Conservation (phyloP, 164 flowering plant species). For the Chimonanthus salicifolius region DNA sequence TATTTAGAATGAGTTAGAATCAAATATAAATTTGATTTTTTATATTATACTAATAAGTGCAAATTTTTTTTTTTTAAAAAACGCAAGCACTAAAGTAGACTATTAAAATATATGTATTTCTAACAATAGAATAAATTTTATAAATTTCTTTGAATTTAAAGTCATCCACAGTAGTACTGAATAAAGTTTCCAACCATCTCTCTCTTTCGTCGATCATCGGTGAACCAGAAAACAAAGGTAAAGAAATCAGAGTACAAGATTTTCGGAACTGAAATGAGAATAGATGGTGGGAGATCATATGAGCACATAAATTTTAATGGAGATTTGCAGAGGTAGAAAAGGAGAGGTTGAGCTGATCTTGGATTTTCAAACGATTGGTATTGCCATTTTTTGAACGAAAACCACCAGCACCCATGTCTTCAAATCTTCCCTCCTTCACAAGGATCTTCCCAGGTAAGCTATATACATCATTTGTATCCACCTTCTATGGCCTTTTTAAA, state of each 20-base stretch:
- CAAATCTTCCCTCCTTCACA: constrained; percentile 13
- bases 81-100: no score
- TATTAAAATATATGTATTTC: no score
- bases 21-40: no score
- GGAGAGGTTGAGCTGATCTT: background rate
- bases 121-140: no score
- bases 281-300: background rate
- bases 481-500: background rate
- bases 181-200: no score
- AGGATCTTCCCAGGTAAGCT: constrained; percentile 31
- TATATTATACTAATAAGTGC: no score
- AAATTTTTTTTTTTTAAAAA: no score
- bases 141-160: no score
- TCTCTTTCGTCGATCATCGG: no score
- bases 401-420: constrained; percentile 21
- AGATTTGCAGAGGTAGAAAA: background rate
- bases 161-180: no score
- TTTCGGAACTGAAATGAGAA: background rate
- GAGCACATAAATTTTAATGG: background rate
- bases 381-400: background rate
- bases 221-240: background rate
- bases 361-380: background rate
- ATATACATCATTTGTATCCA: background rate
- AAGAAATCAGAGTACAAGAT: background rate
- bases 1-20: no score